A percentile compares a stretch with the other conserved stretches of the same genome.
Evolutionary conservation across 371 early-diverging fungal genomes (phyloP).

Genomic region (Batkoa obscura): DNA sequence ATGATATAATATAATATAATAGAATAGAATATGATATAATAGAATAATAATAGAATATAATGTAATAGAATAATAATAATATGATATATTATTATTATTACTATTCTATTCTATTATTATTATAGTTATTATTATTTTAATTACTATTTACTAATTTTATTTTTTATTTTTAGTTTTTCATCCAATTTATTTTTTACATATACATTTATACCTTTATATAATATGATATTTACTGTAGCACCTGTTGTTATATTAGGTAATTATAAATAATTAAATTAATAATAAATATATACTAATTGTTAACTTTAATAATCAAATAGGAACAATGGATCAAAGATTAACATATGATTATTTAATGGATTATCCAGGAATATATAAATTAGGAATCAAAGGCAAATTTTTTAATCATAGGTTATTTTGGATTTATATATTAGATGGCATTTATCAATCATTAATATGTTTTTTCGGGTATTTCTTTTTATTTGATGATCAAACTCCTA

Average conservation of each 20-base stretch:
- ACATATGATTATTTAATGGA: slow-evolving; percentile 28
- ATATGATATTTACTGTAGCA: slow-evolving; percentile 53
- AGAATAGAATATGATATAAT: too few species aligned
- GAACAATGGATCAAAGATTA: slow-evolving; percentile 38
- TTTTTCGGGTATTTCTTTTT: slow-evolving; percentile 37
- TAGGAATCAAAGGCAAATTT: slow-evolving; percentile 34
- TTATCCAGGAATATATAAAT: slow-evolving; percentile 39
- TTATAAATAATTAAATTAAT: background rate
- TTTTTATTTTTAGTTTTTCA: slow-evolving; percentile 27
- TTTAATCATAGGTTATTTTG: slow-evolving; percentile 38
- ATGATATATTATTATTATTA: too few species aligned
- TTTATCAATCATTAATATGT: slow-evolving; percentile 46
- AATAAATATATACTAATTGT: slow-evolving; percentile 5
- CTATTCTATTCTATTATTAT: too few species aligned
- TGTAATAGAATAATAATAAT: too few species aligned
- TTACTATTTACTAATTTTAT: background rate
- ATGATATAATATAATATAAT: slow-evolving; percentile 5
- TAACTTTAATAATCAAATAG: slow-evolving; percentile 13
- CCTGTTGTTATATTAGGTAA: slow-evolving; percentile 42
- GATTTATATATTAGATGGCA: slow-evolving; percentile 39
- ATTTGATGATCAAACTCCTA: slow-evolving; percentile 13
- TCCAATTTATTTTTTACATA: slow-evolving; percentile 77
- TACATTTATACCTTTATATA: slow-evolving; percentile 60
- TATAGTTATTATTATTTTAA: too few species aligned
- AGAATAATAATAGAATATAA: too few species aligned